These are phyloP conservation scores for Candida schatavii DNA, from an alignment of 805 yeast species.

Conservation along the genomic window DNA sequence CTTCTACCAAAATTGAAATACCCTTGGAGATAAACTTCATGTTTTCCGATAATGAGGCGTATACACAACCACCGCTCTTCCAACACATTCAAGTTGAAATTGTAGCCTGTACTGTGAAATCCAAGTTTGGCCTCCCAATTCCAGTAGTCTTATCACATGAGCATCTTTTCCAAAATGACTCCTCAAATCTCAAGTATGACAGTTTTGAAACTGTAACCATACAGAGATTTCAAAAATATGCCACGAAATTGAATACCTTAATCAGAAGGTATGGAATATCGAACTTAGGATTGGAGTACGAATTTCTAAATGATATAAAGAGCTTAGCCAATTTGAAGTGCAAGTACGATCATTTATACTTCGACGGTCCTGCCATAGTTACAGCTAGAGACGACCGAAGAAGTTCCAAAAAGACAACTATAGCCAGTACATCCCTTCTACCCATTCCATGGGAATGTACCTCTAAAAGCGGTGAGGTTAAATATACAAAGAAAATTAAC, in stretches of 20 bases:
- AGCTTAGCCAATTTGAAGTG: conserved; percentile 29
- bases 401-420: neutral
- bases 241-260: conserved; percentile 23
- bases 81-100: conserved; percentile 28
- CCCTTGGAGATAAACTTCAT: conserved; percentile 30
- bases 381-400: neutral
- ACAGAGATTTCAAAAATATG: conserved; percentile 29
- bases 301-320: conserved; percentile 26
- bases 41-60: conserved; percentile 16
- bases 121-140: conserved; percentile 26
- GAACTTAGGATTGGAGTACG: conserved; percentile 19
- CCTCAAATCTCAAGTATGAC: conserved; percentile 18
- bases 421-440: conserved; percentile 5
- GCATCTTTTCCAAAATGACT: conserved; percentile 31
- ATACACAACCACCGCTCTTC: conserved; percentile 21
- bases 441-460: conserved; percentile 20
- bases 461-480: conserved; percentile 10
- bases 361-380: conserved; percentile 12
- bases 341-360: conserved; percentile 25
- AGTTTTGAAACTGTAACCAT: conserved; percentile 31
- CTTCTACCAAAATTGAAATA: conserved; percentile 18
- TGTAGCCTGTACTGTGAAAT: conserved; percentile 27
- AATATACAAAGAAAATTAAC: conserved; percentile 19
- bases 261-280: conserved; percentile 21
- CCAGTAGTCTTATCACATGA: conserved; percentile 36